Conservation (phyloP, 768 basidiomycete species). For the Amanita brunnescens region DNA sequence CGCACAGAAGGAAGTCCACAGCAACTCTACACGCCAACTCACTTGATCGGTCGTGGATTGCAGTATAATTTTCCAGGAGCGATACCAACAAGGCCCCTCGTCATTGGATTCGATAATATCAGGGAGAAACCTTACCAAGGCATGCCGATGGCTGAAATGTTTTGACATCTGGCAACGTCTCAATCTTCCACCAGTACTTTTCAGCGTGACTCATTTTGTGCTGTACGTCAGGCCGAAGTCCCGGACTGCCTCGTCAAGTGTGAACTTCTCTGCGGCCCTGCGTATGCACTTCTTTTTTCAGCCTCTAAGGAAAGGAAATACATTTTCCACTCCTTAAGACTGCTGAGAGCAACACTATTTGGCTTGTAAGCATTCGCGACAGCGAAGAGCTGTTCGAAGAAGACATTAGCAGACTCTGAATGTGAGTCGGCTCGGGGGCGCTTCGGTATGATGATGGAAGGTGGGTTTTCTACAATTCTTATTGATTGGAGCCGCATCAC, state of each 20-base stretch:
- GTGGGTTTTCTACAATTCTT: too few relatives aligned
- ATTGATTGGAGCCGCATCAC: too few relatives aligned
- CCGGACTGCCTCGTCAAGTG: constrained; percentile 5
- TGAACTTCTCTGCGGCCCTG: constrained; percentile 7
- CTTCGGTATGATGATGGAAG: background rate
- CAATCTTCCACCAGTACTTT: constrained; percentile 8
- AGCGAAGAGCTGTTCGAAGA: background rate
- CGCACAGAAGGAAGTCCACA: background rate
- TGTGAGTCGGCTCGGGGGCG: too few relatives aligned
- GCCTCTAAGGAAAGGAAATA: background rate
- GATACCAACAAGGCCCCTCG: background rate
- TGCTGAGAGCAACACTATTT: background rate
- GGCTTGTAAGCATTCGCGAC: background rate
- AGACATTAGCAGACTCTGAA: background rate
- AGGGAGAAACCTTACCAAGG: constrained; percentile 5
- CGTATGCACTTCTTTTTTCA: background rate
- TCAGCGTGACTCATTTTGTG: background rate
- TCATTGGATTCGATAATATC: background rate
- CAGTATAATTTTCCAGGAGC: background rate
- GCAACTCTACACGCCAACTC: background rate
- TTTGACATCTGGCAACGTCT: constrained; percentile 5
- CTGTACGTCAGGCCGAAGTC: constrained; percentile 5
- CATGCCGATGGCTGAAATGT: constrained; percentile 8
- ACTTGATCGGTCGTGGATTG: background rate
- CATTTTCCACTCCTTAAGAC: background rate